Conservation (phyloP, 371 early-diverging fungal genomes). For the Actinomortierella wolfii region DNA sequence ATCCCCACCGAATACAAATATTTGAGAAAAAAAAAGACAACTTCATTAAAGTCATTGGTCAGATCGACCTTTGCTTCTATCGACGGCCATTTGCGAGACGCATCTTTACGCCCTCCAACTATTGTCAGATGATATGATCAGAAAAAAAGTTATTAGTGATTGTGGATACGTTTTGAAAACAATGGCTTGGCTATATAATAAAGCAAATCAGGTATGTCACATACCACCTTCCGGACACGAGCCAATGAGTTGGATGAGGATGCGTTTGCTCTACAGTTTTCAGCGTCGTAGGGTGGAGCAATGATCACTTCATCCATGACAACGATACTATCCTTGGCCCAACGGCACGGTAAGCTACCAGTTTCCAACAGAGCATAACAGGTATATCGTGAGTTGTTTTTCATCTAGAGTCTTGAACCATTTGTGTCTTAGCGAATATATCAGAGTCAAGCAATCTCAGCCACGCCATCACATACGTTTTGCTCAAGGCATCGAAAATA, state of each 20-base stretch:
- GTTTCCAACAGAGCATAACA: not conserved
- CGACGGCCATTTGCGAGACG: slow-evolving; percentile 49
- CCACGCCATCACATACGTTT: slow-evolving; percentile 61
- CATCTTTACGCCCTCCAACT: slow-evolving; percentile 64
- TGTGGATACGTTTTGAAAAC: too few species aligned
- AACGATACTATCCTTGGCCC: slow-evolving; percentile 77
- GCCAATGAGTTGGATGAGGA: slow-evolving; percentile 66
- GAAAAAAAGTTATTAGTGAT: too few species aligned
- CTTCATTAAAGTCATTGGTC: too few species aligned
- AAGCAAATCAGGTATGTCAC: slow-evolving; percentile 8
- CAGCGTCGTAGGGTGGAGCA: slow-evolving; percentile 73
- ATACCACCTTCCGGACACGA: slow-evolving; percentile 79
- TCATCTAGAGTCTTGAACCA: not conserved
- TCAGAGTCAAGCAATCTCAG: not conserved
- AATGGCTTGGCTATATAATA: too few species aligned
- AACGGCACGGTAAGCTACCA: slow-evolving; percentile 79
- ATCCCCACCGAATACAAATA: too few species aligned
- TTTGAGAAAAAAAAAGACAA: too few species aligned
- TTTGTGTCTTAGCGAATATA: not conserved
- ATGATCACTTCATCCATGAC: slow-evolving; percentile 86
- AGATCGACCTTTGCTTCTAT: slow-evolving; percentile 6
- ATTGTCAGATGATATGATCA: slow-evolving; percentile 3
- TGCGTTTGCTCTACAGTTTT: slow-evolving; percentile 69
- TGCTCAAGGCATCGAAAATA: slow-evolving; percentile 82
- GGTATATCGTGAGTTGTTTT: not conserved